Conservation (phyloP, 345 rosid genomes). For the Punica granatum region DNA sequence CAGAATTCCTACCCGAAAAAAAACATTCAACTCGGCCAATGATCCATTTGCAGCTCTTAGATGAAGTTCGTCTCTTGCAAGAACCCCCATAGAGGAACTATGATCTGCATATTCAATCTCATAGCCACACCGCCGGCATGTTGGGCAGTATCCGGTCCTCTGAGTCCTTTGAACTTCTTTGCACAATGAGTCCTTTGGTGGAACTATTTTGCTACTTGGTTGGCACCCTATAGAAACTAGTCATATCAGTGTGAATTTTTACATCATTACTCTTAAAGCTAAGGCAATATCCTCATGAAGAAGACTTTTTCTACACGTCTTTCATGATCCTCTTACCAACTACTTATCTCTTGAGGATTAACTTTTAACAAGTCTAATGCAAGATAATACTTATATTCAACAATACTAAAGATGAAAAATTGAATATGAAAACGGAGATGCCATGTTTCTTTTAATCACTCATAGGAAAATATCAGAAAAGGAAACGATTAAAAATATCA, state of each 20-base stretch:
- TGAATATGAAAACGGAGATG: too few relatives aligned
- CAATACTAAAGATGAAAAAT: too few relatives aligned
- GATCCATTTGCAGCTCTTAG: constrained; percentile 61
- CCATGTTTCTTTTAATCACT: too few relatives aligned
- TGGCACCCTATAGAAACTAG: constrained; percentile 64
- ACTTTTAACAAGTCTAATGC: too few relatives aligned
- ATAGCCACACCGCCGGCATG: constrained; percentile 78
- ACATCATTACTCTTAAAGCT: background rate
- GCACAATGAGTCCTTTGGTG: constrained; percentile 49
- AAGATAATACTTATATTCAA: too few relatives aligned
- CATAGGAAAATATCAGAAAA: too few relatives aligned
- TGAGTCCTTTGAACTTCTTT: constrained; percentile 58
- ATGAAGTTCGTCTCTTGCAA: constrained; percentile 73
- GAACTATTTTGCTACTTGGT: constrained; percentile 45
- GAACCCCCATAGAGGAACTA: constrained; percentile 89
- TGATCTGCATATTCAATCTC: constrained; percentile 93
- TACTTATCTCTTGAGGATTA: too few relatives aligned
- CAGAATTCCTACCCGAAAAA: constrained; percentile 58
- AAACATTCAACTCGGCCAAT: constrained; percentile 38
- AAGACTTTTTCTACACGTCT: too few relatives aligned
- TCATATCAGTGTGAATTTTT: constrained; percentile 7
- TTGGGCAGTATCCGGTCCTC: constrained; percentile 35
- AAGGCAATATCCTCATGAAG: background rate
- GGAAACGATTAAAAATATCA: too few relatives aligned
- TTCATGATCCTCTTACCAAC: too few relatives aligned